phyloP scores from a whole-genome alignment of 176 grass and related monocot genomes.

The Triticum monococcum region DNA sequence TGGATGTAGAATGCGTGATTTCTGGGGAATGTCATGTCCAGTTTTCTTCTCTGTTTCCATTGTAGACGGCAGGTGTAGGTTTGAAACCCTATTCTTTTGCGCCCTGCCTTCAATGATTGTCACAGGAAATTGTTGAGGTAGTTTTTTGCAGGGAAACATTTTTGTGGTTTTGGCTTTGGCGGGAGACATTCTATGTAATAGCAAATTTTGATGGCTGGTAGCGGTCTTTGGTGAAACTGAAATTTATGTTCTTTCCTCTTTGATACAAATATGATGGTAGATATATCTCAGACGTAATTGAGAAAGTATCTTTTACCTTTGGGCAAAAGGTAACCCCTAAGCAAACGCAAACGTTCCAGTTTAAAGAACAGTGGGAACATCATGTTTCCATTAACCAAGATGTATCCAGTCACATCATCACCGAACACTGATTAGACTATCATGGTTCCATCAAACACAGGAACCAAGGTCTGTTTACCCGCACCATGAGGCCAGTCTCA shows the following conservation, averaged over 20 bases:
- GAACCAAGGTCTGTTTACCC: too few species aligned
- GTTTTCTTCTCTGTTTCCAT: background rate
- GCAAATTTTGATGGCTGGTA: conserved; percentile 14
- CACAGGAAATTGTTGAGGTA: background rate
- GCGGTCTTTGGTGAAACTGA: background rate
- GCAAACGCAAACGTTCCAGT: too few species aligned
- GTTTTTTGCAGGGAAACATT: background rate
- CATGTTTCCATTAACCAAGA: too few species aligned
- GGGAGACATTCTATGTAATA: conserved; percentile 13
- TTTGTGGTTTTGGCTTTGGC: background rate
- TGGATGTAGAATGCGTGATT: background rate
- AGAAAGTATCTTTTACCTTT: too few species aligned
- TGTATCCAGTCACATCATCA: too few species aligned
- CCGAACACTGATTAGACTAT: too few species aligned
- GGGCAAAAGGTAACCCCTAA: too few species aligned
- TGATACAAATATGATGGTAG: background rate
- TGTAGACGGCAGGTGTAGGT: background rate
- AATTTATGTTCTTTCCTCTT: background rate
- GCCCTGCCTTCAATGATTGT: background rate
- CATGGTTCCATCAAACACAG: too few species aligned
- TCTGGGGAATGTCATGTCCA: background rate
- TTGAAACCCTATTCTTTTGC: background rate
- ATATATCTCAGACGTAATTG: background rate
- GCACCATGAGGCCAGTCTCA: too few species aligned
- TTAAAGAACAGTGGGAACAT: too few species aligned